Base-by-base conservation (phyloP, 805 yeast species). In the Kluyveromyces siamensis region DNA sequence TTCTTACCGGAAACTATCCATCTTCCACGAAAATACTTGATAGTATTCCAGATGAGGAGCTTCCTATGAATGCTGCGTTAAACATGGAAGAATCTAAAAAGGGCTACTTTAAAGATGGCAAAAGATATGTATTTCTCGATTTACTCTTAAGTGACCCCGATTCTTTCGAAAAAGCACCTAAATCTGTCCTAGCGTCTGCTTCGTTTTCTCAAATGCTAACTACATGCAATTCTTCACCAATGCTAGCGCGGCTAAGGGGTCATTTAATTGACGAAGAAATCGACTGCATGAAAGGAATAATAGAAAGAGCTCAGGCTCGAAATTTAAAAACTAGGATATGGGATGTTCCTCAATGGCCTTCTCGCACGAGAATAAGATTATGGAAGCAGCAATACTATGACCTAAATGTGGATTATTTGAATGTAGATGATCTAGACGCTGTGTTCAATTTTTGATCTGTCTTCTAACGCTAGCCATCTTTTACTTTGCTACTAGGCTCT, bases 301-400 rank as follows among this genome's bases (percentile, higher is more conserved):
- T 65, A 14, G 48, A 51, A 2, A 47, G 50, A 14, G 82, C 86
- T 1, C 87, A 82, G 55, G 57, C 62, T 2, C 50, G 66, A 44
- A 77, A 79, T 11, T 56, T 83, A 39, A 71, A 73, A 53, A 76
- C 87, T 0, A 68, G 91, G 48, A 68, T 83, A 30, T 84, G 90
- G 90, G 89, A 82, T 17, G 80, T 80, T 8, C 81, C 87, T 1
- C 70, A 70, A 46, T 83, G 88, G 88, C 89, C 90, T 4, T 60
- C 62, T 2, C 51, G 56, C 13, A 60, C 68, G 27, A 71, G 78
- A 50, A 61, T 74, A 42, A 59, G 59, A 2, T 72, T 81, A 38
- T 77, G 84, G 79, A 55, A 64, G 46, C 77, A 75, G 48, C 65
- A 80, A 14, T 59, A 72, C 41, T 21, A 50, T 10, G 66, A 63